Conservation (phyloP, 1,139 yeast genomes). For the Geotrichum aggregatum region DNA sequence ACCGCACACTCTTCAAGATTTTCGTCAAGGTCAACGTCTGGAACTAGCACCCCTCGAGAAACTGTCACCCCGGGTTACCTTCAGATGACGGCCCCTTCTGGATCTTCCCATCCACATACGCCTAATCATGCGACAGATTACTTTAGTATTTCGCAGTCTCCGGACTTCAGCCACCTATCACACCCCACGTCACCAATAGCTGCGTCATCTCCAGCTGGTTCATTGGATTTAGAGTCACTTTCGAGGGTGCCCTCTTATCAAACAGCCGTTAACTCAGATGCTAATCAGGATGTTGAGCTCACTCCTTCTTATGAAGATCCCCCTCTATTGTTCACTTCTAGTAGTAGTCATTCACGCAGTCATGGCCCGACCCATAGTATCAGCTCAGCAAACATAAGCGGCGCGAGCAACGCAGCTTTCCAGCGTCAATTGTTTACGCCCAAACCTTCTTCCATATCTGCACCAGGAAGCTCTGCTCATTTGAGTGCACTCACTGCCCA, state of each 20-base stretch:
- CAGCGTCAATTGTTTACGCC: slow-evolving; percentile 2
- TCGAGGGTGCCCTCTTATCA: slow-evolving; percentile 78
- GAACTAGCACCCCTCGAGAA: slow-evolving; percentile 29
- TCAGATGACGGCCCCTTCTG: slow-evolving; percentile 9
- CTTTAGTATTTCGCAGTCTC: background rate
- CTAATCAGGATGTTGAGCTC: slow-evolving; percentile 24
- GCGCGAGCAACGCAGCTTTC: background rate
- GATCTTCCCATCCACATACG: background rate
- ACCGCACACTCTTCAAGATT: slow-evolving; percentile 10
- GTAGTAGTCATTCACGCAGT: background rate
- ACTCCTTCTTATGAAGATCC: slow-evolving; percentile 12
- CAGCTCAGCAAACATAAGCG: background rate
- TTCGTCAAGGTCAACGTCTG: slow-evolving; percentile 30
- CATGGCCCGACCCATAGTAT: too few species aligned
- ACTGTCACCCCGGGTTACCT: background rate
- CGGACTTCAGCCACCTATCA: slow-evolving; percentile 13
- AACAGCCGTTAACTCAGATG: slow-evolving; percentile 49
- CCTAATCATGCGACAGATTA: background rate
- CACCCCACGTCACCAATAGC: slow-evolving; percentile 11
- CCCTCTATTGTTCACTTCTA: background rate
- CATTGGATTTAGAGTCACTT: slow-evolving; percentile 43
- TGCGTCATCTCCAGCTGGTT: background rate
- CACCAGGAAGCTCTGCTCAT: slow-evolving; percentile 14
- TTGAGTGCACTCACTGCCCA: slow-evolving; percentile 10
- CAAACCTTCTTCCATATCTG: background rate